A percentile compares a stretch with the other conserved stretches of the same genome.
phyloP scores from a whole-genome alignment of 176 grass and related monocot species.

The Oryza nivara region DNA sequence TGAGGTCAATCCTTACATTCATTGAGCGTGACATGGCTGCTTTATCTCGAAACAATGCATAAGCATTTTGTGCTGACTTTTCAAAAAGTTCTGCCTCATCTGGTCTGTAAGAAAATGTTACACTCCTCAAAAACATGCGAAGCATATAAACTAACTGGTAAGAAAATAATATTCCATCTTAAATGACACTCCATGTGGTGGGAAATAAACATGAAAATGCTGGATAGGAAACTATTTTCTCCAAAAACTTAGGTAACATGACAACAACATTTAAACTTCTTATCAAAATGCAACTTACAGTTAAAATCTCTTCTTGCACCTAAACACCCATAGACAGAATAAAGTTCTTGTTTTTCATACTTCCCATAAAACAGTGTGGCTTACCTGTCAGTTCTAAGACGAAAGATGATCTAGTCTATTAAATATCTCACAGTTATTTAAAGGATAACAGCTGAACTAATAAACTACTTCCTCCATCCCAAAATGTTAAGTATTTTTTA shows the following conservation, averaged over 20 bases:
- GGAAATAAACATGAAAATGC: not conserved
- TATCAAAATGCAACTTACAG: not conserved
- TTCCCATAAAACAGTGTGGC: slow-evolving; percentile 1
- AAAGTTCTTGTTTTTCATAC: not conserved
- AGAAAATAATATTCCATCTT: slow-evolving; percentile 22
- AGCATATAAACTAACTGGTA: slow-evolving; percentile 15
- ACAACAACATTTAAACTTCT: slow-evolving; percentile 1
- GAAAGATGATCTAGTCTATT: slow-evolving; percentile 18
- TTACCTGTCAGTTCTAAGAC: slow-evolving; percentile 24
- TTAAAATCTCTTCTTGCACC: not conserved
- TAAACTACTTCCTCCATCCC: not conserved
- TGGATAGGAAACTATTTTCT: not conserved
- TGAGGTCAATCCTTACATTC: slow-evolving; percentile 61
- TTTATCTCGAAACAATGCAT: slow-evolving; percentile 89
- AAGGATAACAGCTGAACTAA: not conserved
- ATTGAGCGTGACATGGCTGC: slow-evolving; percentile 91
- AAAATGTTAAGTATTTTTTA: no score
- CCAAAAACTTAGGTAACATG: not conserved
- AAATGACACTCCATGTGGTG: not conserved
- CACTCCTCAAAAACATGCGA: slow-evolving; percentile 33
- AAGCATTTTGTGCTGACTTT: slow-evolving; percentile 77
- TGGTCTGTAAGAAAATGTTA: slow-evolving; percentile 56
- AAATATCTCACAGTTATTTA: slow-evolving; percentile 17
- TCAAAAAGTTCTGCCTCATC: slow-evolving; percentile 87
- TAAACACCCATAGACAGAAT: slow-evolving; percentile 25